Evolutionary conservation across 23 red algal genomes (phyloP).

Genomic region (Gracilaria gracilis): DNA sequence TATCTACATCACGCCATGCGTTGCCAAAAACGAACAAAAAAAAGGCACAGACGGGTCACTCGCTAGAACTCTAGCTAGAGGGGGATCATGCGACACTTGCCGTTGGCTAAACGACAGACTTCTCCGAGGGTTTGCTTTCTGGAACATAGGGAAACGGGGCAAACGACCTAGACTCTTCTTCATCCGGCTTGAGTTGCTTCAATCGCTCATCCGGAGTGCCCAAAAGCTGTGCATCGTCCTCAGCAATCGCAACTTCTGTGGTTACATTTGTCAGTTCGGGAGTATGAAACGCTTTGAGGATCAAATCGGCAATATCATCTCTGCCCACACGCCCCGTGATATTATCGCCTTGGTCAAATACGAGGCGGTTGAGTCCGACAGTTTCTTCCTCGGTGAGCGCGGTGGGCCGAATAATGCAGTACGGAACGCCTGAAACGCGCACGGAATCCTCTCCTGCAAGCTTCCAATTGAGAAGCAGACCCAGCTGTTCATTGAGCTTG

Average conservation of each 20-base stretch:
- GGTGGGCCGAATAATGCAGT: constrained; percentile 85
- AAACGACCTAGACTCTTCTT: constrained; percentile 35
- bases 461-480: constrained; percentile 90
- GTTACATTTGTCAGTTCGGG: constrained; percentile 36
- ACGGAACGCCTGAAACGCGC: constrained; percentile 70
- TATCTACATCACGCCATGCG: neutral
- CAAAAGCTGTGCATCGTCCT: neutral
- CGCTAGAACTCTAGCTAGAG: neutral
- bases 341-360: constrained; percentile 87
- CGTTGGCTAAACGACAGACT: neutral
- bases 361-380: constrained; percentile 59
- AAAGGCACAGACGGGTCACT: neutral
- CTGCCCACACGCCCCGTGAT: constrained; percentile 78
- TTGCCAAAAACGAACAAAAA: neutral
- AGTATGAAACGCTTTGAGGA: constrained; percentile 52
- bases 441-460: constrained; percentile 88
- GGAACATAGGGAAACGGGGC: constrained; percentile 58
- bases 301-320: constrained; percentile 84
- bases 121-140: constrained; percentile 4
- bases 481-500: constrained; percentile 85
- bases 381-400: constrained; percentile 88
- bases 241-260: constrained; percentile 34
- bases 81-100: neutral
- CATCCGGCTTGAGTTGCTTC: constrained; percentile 23
- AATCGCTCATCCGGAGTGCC: constrained; percentile 21